Evolutionary conservation across 768 basidiomycete species (phyloP), one percentile per base, ranked within the genome.

Genomic region (Xanthoconium stramineum): DNA sequence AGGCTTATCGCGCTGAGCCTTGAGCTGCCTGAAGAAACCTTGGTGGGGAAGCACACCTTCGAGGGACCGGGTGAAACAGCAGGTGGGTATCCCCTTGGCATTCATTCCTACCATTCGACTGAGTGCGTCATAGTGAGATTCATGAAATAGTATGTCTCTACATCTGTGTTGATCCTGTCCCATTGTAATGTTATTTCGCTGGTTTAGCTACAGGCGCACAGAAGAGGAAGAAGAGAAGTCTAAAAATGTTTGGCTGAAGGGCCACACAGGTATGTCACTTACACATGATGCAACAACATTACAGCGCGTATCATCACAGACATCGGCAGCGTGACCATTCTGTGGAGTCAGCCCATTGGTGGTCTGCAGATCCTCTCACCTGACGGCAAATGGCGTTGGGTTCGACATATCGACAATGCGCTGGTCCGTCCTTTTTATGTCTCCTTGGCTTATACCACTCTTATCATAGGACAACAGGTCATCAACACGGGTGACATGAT

Each of bases 401-500:
- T 84, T 19, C 78, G 75, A 46, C 82, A 84, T 56, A 74, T 83
- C 13, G 80, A 82, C 17, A 81, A 84, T 58, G 82, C 81, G 0
- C 65, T 85, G 13, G 82, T 83, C 51, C 24, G 74, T 56, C 30
- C 11, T 15, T 36, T 7, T 11, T 6, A 12, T n/a, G 13, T 14
- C 14, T 5, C 28, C 42, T 19, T 30, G 24, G 24, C 42, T 19
- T 24, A 20, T 24, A 13, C 28, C 14, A 36, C 29, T 17, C 17
- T 50, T 6, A 55, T 29, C 13, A 12, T 15, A 19, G 33, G 46
- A 14, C 30, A n/a, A 30, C 30, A 85, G 84, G 76, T 83, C 13
- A 73, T 87, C 47, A 85, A 85, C 54, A 77, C 79, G 0, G 83
- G 84, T 14, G 83, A 85, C 53, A 77, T 78, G 13, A 68, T 86